phyloP scores from a whole-genome alignment of 2,329 filamentous ascomycete species.

The Fusarium sp. region DNA sequence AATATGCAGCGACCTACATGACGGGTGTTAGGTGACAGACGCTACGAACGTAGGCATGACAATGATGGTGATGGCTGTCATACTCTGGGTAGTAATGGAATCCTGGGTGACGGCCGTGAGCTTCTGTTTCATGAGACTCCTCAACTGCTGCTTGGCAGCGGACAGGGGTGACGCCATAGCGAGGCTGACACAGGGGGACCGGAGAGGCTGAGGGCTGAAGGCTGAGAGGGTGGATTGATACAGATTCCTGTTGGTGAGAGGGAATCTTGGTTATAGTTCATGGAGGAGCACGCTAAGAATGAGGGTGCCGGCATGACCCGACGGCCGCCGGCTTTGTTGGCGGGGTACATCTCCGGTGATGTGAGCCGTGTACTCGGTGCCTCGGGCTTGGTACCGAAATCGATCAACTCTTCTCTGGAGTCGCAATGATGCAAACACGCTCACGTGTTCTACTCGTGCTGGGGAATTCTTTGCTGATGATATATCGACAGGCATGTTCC shows the following conservation, averaged over 20 bases:
- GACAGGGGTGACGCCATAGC: slow-evolving; percentile 67
- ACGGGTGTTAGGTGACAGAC: slow-evolving; percentile 33
- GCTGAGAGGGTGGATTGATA: slow-evolving; percentile 16
- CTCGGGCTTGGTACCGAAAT: neutral
- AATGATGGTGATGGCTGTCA: slow-evolving; percentile 46
- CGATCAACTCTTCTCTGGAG: neutral
- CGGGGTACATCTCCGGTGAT: slow-evolving; percentile 20
- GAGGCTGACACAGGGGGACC: slow-evolving; percentile 24
- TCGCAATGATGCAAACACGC: neutral
- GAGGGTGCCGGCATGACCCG: slow-evolving; percentile 20
- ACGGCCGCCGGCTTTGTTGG: slow-evolving; percentile 1
- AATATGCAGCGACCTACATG: slow-evolving; percentile 73
- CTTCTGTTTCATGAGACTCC: slow-evolving; percentile 75
- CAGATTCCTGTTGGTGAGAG: slow-evolving; percentile 20
- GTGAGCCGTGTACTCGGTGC: slow-evolving; percentile 20
- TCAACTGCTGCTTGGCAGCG: slow-evolving; percentile 81
- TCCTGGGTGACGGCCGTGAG: slow-evolving; percentile 73
- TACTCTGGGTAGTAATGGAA: slow-evolving; percentile 77
- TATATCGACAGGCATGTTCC: neutral
- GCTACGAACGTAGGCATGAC: slow-evolving; percentile 14
- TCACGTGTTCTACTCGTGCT: neutral
- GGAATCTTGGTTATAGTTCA: slow-evolving; percentile 17
- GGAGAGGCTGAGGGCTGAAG: slow-evolving; percentile 2
- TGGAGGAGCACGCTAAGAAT: slow-evolving; percentile 23
- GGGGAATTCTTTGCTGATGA: neutral